Percentiles rank a stretch among this genome's conserved stretches.
phyloP scores from a whole-genome alignment of 495 filamentous ascomycete species.

The Trichoderma erinaceum region DNA sequence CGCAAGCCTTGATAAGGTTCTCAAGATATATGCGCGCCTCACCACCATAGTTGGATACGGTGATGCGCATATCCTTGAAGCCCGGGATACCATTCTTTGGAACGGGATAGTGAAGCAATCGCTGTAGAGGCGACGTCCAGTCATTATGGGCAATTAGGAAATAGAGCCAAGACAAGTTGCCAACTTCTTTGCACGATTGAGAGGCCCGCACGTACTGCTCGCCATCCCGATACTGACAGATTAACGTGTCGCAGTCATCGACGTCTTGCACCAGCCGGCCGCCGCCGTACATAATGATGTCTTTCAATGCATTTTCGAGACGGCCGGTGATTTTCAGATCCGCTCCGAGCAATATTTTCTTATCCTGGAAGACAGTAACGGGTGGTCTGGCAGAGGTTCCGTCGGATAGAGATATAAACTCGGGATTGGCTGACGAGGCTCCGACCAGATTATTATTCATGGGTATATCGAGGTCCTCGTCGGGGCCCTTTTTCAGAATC shows the following conservation, averaged over 20 bases:
- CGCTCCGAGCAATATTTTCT: constrained; percentile 57
- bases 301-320: constrained; percentile 58
- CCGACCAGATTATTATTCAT: constrained; percentile 61
- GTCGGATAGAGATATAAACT: constrained; percentile 38
- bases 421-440: constrained; percentile 62
- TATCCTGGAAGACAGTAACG: constrained; percentile 59
- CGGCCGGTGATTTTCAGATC: constrained; percentile 66
- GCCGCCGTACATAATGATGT: constrained; percentile 60
- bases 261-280: constrained; percentile 61
- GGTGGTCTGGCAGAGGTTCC: constrained; percentile 26
- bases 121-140: constrained; percentile 75
- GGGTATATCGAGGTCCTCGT: constrained; percentile 49
- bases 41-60: constrained; percentile 90
- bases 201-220: constrained; percentile 70
- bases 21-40: constrained; percentile 92
- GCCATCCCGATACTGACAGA: constrained; percentile 84
- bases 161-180: constrained; percentile 90
- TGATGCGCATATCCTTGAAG: constrained; percentile 70
- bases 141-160: constrained; percentile 79
- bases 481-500: constrained; percentile 52
- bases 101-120: constrained; percentile 85
- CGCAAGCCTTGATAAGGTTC: constrained; percentile 75
- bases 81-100: constrained; percentile 68
- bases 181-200: constrained; percentile 69
- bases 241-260: constrained; percentile 68